Evolutionary conservation across 108 stramenopile species (phyloP).

Genomic region (Pseudonitzschia multiseries): DNA sequence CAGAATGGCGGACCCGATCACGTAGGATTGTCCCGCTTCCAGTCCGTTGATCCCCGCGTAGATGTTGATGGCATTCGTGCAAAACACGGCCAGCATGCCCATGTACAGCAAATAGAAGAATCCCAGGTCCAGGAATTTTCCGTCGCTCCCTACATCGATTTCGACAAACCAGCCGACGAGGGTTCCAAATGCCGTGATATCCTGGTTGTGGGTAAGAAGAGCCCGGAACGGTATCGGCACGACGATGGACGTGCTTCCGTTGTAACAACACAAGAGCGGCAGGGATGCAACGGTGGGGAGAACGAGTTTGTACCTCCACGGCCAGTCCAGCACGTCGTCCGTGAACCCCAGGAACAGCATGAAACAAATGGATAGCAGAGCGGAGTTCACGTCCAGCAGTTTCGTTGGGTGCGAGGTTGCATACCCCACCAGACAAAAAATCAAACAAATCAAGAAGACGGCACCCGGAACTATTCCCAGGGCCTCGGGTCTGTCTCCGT

Average conservation of each 20-base stretch:
- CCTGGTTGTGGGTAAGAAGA: slow-evolving; percentile 52
- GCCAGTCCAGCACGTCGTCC: slow-evolving; percentile 96
- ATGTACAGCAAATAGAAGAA: slow-evolving; percentile 92
- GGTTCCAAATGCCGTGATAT: slow-evolving; percentile 59
- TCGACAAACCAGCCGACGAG: slow-evolving; percentile 45
- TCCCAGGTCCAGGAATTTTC: slow-evolving; percentile 82
- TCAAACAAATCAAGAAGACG: slow-evolving; percentile 88
- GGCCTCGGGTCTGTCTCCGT: slow-evolving; percentile 80
- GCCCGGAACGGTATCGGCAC: slow-evolving; percentile 81
- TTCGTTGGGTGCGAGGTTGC: slow-evolving; percentile 74
- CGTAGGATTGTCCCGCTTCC: slow-evolving; percentile 94
- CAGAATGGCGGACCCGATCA: slow-evolving; percentile 85
- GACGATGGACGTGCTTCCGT: slow-evolving; percentile 90
- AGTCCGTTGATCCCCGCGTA: slow-evolving; percentile 99
- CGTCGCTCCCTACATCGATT: slow-evolving; percentile 76
- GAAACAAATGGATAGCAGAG: slow-evolving; percentile 94
- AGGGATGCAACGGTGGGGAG: slow-evolving; percentile 93
- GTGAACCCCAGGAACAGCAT: slow-evolving; percentile 97
- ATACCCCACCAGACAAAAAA: slow-evolving; percentile 84
- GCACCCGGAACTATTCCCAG: slow-evolving; percentile 93
- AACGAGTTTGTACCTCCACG: slow-evolving; percentile 96
- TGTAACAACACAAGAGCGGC: slow-evolving; percentile 93
- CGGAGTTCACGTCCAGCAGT: slow-evolving; percentile 78
- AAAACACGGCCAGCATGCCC: slow-evolving; percentile 97
- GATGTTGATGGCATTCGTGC: slow-evolving; percentile 99